Conservation (phyloP, 1,284 basidiomycete genomes). For the Trichosporon asahii region DNA sequence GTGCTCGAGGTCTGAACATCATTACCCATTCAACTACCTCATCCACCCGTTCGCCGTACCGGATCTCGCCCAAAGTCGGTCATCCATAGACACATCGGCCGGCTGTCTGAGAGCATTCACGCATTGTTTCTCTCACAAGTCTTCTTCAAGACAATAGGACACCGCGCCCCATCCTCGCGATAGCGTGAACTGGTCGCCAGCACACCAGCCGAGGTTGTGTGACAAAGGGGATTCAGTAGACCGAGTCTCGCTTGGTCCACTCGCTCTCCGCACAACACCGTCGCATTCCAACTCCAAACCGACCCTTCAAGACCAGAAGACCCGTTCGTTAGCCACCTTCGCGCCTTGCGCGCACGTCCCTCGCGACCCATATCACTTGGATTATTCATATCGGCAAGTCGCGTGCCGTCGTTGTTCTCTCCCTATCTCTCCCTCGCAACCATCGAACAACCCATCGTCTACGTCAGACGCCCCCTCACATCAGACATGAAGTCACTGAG, state of each 20-base stretch:
- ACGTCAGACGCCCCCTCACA: background rate
- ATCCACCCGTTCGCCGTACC: background rate
- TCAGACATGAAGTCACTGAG: slow-evolving; percentile 73
- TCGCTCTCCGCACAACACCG: background rate
- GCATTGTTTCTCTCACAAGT: background rate
- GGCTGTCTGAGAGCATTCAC: background rate
- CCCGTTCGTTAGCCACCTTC: background rate
- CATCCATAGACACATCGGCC: background rate
- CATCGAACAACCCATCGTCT: background rate
- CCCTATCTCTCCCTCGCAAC: background rate
- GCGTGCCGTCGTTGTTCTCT: background rate
- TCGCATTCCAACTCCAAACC: background rate
- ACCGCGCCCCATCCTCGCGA: background rate
- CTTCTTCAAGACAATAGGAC: background rate
- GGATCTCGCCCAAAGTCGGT: background rate
- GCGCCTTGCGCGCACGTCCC: background rate
- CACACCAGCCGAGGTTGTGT: background rate
- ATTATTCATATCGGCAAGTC: slow-evolving; percentile 1
- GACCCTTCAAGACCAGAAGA: background rate
- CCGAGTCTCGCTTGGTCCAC: background rate
- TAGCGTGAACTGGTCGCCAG: background rate
- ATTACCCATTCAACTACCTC: slow-evolving; percentile 8
- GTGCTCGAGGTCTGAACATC: background rate
- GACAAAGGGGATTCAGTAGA: background rate
- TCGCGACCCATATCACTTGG: slow-evolving; percentile 3